Conservation (phyloP, 2,329 filamentous ascomycete genomes). For the Stagonosporopsis chrysanthemi region DNA sequence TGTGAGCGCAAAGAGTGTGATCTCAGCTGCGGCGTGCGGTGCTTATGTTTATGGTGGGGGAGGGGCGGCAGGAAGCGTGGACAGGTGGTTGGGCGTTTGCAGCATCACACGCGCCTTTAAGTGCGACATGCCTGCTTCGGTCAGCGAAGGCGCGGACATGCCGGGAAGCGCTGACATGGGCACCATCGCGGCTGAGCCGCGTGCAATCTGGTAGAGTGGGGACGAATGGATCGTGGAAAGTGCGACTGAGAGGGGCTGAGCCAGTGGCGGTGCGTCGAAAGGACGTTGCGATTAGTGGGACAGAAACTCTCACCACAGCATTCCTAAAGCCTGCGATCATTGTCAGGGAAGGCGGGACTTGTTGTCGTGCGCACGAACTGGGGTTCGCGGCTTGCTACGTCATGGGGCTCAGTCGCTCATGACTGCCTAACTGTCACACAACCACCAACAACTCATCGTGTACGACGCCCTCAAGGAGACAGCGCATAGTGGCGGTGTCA, state of each 20-base stretch:
- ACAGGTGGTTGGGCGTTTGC: conserved; percentile 27
- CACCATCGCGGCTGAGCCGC: conserved; percentile 31
- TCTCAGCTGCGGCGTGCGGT: conserved; percentile 15
- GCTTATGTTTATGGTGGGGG: conserved; percentile 30
- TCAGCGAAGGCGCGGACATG: conserved; percentile 15
- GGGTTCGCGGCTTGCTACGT: conserved; percentile 3
- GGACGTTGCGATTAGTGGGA: conserved; percentile 2
- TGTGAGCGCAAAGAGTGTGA: conserved; percentile 11
- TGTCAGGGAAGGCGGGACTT: no score
- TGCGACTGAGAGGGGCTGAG: conserved; percentile 12
- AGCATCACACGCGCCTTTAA: conserved; percentile 34
- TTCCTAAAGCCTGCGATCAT: neutral
- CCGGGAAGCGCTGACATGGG: conserved; percentile 18
- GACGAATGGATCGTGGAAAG: conserved; percentile 6
- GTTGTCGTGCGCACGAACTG: neutral
- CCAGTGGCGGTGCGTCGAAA: conserved; percentile 10
- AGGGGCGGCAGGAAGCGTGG: conserved; percentile 24
- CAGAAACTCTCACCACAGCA: neutral
- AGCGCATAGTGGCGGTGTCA: neutral
- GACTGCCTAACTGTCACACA: neutral
- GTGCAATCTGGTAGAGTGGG: conserved; percentile 13
- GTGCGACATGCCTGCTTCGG: conserved; percentile 23
- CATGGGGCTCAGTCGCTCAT: conserved; percentile 8
- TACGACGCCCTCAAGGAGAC: neutral
- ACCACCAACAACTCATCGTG: neutral